phyloP scores from a whole-genome alignment of 2,329 filamentous ascomycete genomes.

The Fusarium nisikadoi region DNA sequence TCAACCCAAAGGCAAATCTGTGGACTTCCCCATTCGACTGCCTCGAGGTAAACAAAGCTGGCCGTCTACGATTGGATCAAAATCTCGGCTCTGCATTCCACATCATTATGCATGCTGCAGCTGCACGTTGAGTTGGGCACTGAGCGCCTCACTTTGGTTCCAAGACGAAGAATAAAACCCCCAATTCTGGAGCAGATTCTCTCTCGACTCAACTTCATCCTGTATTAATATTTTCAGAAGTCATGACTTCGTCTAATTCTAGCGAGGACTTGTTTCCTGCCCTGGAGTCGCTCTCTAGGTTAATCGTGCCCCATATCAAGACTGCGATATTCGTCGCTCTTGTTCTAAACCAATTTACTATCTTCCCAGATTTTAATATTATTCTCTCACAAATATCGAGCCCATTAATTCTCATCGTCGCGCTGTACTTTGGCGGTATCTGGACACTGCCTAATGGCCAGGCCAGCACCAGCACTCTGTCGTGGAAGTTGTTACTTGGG shows the following conservation, averaged over 20 bases:
- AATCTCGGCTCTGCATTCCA: not conserved
- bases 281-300: slow-evolving; percentile 17
- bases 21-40: not conserved
- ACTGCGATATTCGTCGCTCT: slow-evolving; percentile 19
- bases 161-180: not conserved
- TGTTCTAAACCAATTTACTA: slow-evolving; percentile 16
- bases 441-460: slow-evolving; percentile 13
- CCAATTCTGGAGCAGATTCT: accelerated
- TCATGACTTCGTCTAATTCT: slow-evolving; percentile 20
- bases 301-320: slow-evolving; percentile 21
- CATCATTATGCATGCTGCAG: slow-evolving; percentile 18
- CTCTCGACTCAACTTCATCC: accelerated
- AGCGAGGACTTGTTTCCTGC: slow-evolving; percentile 31
- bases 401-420: slow-evolving; percentile 3
- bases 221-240: not conserved
- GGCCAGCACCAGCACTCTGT: accelerated
- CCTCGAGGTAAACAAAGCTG: not conserved
- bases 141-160: not conserved
- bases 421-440: slow-evolving; percentile 7
- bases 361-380: not conserved
- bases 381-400: slow-evolving; percentile 16
- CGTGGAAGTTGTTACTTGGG: not conserved
- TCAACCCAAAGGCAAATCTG: accelerated
- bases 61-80: slow-evolving; percentile 5
- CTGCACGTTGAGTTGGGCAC: slow-evolving; percentile 1